Percentiles rank a stretch among this genome's conserved stretches.
Evolutionary conservation across 768 basidiomycete genomes (phyloP).

Genomic region (Cystofilobasidium ferigula): DNA sequence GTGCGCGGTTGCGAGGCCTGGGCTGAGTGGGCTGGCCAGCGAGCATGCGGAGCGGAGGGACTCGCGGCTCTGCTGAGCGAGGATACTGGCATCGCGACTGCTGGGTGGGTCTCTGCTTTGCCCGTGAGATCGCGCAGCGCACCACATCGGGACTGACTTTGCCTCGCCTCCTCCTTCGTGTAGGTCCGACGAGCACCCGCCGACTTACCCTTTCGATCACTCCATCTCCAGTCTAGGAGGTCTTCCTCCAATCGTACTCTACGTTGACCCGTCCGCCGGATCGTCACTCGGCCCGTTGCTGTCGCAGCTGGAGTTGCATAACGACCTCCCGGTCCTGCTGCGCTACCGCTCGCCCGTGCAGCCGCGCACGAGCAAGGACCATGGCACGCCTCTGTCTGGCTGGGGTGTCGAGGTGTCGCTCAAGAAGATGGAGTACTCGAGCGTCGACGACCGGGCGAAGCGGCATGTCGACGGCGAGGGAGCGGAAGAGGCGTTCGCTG

Average conservation of each 20-base stretch:
- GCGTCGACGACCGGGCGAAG: constrained; percentile 68
- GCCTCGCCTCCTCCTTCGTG: too few species aligned
- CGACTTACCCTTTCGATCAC: constrained; percentile 66
- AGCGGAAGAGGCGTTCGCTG: background rate
- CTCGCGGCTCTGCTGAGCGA: constrained; percentile 26
- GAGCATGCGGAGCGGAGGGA: constrained; percentile 45
- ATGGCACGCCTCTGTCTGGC: constrained; percentile 41
- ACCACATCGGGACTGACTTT: too few species aligned
- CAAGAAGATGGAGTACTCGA: constrained; percentile 95
- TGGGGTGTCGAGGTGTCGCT: constrained; percentile 86
- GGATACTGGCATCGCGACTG: constrained; percentile 35
- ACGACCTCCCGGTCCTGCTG: constrained; percentile 39
- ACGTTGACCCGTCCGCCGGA: constrained; percentile 54
- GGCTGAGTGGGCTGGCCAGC: constrained; percentile 73
- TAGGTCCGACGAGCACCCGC: too few species aligned
- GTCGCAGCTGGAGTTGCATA: constrained; percentile 48
- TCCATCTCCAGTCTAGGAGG: constrained; percentile 43
- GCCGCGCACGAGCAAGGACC: background rate
- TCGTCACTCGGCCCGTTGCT: constrained; percentile 61
- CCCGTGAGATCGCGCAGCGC: constrained; percentile 24
- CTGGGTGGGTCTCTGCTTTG: constrained; percentile 14
- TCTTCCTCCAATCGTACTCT: constrained; percentile 56
- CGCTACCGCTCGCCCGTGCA: constrained; percentile 25
- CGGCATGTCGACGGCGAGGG: background rate
- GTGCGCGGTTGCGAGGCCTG: constrained; percentile 41